phyloP scores from a whole-genome alignment of 176 grass and related monocot species.

The Cocos nucifera region DNA sequence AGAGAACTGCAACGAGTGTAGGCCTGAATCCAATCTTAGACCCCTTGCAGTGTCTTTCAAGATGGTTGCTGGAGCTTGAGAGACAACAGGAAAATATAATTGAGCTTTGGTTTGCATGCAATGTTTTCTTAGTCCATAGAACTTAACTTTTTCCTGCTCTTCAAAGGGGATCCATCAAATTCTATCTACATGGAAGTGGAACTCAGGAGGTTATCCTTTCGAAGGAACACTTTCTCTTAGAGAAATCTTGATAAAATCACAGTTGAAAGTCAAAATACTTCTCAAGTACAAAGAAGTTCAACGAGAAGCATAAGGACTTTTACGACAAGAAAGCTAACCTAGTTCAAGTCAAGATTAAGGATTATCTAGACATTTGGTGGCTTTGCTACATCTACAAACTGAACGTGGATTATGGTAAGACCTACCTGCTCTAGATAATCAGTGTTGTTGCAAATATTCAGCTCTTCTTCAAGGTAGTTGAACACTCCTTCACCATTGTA shows the following conservation, averaged over 20 bases:
- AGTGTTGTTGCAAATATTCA: too few species aligned
- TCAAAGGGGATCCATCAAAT: constrained; percentile 83
- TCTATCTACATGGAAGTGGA: constrained; percentile 99
- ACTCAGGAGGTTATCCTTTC: constrained; percentile 62
- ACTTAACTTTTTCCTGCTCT: constrained; percentile 92
- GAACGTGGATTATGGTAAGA: too few species aligned
- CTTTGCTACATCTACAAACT: too few species aligned
- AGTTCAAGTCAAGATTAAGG: too few species aligned
- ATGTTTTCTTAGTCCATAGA: constrained; percentile 68
- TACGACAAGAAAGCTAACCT: too few species aligned
- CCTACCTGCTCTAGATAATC: too few species aligned
- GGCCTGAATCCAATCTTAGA: constrained; percentile 37
- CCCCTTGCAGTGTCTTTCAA: constrained; percentile 48
- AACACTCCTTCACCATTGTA: too few species aligned
- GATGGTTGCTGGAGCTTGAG: constrained; percentile 67
- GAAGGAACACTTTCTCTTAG: constrained; percentile 39
- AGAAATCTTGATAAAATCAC: constrained; percentile 33
- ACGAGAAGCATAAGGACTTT: too few species aligned
- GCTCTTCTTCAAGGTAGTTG: too few species aligned
- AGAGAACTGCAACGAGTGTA: constrained; percentile 38
- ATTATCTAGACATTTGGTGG: too few species aligned
- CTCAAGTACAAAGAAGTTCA: too few species aligned
- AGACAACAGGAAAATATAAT: constrained; percentile 80
- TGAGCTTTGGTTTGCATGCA: constrained; percentile 74
- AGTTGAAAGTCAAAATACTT: not conserved